Base-by-base conservation (phyloP, 2,329 filamentous ascomycete genomes). In the Seiridium cupressi region DNA sequence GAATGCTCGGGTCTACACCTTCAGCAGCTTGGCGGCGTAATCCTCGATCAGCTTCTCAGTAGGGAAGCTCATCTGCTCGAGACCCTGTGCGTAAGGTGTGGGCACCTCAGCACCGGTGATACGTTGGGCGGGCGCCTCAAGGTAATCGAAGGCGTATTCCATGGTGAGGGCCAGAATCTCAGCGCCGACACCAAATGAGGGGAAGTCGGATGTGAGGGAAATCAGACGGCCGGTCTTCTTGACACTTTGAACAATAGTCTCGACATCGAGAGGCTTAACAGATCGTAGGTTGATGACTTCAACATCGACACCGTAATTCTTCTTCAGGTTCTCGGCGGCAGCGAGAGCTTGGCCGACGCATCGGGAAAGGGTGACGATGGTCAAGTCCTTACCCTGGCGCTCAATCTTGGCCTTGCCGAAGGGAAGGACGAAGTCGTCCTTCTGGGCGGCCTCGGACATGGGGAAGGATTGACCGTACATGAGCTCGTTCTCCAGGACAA, bases 351-450 rank as follows among this genome's bases (percentile, higher is more conserved):
- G 94, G 66, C 95, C 95, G 65, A 99, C 95, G 76, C 92, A 97
- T 76, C 95, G 93, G 66, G 95, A 98, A 63, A 97, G 85, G 55
- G 93, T 89, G 65, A 99, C 94, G 64, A 99, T 92, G 73, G 95
- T 99, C 68, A 99, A 81, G 76, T 99, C 95, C 81, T 94, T 97
- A 78, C 95, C 95, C 63, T 88, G 83, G 72, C 95, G 93, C 84
- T 99, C 95, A 73, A 99, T 91, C 88, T 99, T 99, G 79, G 95
- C 95, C 85, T 99, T 99, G 77, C 95, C 95, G 75, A 99, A 93
- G 68, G 95, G 95, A 69, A 99, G 79, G 70, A 99, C 94, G 71
- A 98, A 99, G 80, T 99, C 95, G 76, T 92, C 90, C 80, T 90
- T 94, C 80, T 97, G 95, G 62, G 93, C 93, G 63, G 91, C 94